Base-by-base conservation (phyloP, 768 basidiomycete genomes). In the Kwoniella sp. region DNA sequence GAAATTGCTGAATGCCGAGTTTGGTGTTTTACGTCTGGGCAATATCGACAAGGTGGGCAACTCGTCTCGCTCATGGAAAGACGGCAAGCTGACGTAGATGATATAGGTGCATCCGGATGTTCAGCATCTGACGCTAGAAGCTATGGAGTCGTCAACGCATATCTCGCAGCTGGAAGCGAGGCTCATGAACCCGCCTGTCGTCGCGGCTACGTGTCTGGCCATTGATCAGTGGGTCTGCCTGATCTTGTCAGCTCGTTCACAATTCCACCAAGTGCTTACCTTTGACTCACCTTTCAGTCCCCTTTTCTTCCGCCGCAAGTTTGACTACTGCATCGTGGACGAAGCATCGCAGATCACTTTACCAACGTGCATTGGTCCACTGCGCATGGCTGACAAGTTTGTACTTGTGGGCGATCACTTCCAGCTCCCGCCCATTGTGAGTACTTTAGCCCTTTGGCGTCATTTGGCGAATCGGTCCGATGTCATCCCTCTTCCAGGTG, bases 341-440 rank as follows among this genome's bases (percentile, higher is more conserved):
- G 95, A 99, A 71, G 95, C 95, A 0, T 96, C 95, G 0, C 93
- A 98, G 69, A 91, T 96, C 58, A 98, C 95, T 0, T 75, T 98
- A 1, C 95, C 95, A 0, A 93, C 91, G 0, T 96, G 90, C 65
- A 78, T 98, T 1, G 95, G 95, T 5, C 95, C 95, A 0, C 77
- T 98, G 3, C 83, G 91, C 0, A 88, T 85, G 63, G 90, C 92
- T 1, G 81, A 90, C 44, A 88, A 80, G 34, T 99, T 96, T 60
- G 82, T 98, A 4, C 84, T 98, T 11, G 93, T 98, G 15, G 95
- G 95, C 6, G 95, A 98, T 69, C 95, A 99, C 75, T 89, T 86
- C 76, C 95, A 99, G 65, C 82, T 99, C 2, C 93, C 93, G 9
- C 95, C 95, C 0, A 80, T 98, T 33, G 93, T 93, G 62, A 51